Conservation (phyloP, 306 rosid genomes). For the Morella rubra region DNA sequence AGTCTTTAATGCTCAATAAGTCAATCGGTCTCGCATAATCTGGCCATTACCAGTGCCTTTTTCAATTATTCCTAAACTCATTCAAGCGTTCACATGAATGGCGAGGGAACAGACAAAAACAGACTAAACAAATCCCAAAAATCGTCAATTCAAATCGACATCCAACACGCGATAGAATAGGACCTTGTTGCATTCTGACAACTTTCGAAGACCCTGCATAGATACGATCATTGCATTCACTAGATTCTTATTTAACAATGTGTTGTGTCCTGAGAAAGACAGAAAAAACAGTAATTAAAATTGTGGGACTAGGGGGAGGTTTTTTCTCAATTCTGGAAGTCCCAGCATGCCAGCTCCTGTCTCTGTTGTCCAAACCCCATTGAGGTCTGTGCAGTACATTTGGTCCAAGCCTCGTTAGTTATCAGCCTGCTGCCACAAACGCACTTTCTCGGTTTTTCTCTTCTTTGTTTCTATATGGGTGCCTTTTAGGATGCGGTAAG, state of each 20-base stretch:
- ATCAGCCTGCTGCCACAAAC: conserved; percentile 1
- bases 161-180: too few relatives aligned
- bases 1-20: background rate
- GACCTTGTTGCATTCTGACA: background rate
- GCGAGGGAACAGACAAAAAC: background rate
- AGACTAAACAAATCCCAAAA: background rate
- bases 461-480: background rate
- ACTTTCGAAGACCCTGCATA: background rate
- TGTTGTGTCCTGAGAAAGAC: background rate
- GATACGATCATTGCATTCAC: background rate
- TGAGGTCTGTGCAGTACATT: conserved; percentile 16
- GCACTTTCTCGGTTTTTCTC: background rate
- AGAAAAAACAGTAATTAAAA: too few relatives aligned
- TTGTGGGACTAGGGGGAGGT: too few relatives aligned
- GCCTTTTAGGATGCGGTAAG: background rate
- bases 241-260: background rate
- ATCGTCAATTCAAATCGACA: background rate
- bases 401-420: conserved; percentile 6
- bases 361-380: conserved; percentile 22
- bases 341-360: conserved; percentile 39
- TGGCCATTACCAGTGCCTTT: background rate
- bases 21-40: background rate
- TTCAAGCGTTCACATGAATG: background rate
- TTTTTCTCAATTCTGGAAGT: background rate
- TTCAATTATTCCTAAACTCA: background rate